Conservation (phyloP, 768 basidiomycete species). For the Termitomyces sp. region DNA sequence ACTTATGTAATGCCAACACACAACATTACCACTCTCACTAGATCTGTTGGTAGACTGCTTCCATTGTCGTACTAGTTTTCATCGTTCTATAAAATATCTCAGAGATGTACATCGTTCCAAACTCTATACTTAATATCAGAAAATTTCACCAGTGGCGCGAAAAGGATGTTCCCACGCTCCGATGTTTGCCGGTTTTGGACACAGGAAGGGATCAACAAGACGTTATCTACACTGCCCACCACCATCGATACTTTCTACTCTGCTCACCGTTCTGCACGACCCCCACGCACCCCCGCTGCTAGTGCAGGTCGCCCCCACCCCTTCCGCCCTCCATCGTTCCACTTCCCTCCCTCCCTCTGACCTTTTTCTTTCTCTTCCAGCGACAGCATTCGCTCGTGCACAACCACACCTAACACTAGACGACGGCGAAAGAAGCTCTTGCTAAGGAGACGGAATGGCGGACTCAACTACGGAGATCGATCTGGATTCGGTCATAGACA, state of each 20-base stretch:
- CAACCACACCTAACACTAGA: constrained; percentile 9
- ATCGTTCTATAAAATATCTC: not conserved
- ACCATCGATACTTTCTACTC: constrained; percentile 37
- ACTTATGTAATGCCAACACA: not conserved
- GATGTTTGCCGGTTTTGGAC: constrained; percentile 39
- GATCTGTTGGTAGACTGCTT: not conserved
- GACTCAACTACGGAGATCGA: constrained; percentile 91
- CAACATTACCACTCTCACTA: not conserved
- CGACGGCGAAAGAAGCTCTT: constrained; percentile 10
- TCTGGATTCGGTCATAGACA: constrained; percentile 99
- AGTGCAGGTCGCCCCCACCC: constrained; percentile 12
- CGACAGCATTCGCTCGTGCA: constrained; percentile 10
- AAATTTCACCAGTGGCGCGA: constrained; percentile 18
- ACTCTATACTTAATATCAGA: not conserved
- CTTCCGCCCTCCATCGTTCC: constrained; percentile 8
- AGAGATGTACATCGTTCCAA: no score
- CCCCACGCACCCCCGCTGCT: constrained; percentile 14
- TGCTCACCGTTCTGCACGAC: constrained; percentile 15
- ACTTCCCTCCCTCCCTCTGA: constrained; percentile 6
- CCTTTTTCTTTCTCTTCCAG: constrained; percentile 12
- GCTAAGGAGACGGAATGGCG: constrained; percentile 49
- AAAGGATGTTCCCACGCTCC: constrained; percentile 37
- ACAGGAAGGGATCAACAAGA: constrained; percentile 27
- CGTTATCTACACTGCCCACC: constrained; percentile 47
- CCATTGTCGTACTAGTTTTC: not conserved